Percentiles rank a stretch among this genome's conserved stretches.
phyloP scores from a whole-genome alignment of 1,284 basidiomycete species.

The Cryptococcus sp. region DNA sequence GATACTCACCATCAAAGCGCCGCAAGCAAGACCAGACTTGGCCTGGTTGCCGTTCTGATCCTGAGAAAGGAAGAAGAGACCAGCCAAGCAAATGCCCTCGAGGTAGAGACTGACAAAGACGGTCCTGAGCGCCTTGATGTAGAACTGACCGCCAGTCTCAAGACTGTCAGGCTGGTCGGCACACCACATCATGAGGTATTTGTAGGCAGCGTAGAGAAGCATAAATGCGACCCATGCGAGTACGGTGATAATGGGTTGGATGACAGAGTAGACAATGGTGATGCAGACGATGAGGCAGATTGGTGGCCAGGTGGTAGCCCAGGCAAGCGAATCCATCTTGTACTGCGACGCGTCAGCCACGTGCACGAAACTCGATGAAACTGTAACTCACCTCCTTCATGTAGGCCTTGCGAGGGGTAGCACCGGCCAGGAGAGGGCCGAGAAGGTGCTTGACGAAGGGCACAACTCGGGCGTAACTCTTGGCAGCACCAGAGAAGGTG shows the following conservation, averaged over 20 bases:
- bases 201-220: slow-evolving; percentile 51
- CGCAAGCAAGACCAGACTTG: slow-evolving; percentile 46
- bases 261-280: slow-evolving; percentile 52
- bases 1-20: slow-evolving; percentile 46
- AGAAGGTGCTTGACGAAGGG: slow-evolving; percentile 79
- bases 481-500: slow-evolving; percentile 69
- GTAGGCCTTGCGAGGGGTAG: slow-evolving; percentile 71
- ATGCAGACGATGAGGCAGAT: slow-evolving; percentile 46
- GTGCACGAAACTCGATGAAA: neutral
- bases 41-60: slow-evolving; percentile 36
- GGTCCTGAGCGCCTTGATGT: slow-evolving; percentile 51
- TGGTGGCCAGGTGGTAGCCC: slow-evolving; percentile 47
- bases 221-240: slow-evolving; percentile 43
- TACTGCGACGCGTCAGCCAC: slow-evolving; percentile 18
- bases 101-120: slow-evolving; percentile 52
- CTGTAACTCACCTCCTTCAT: slow-evolving; percentile 31
- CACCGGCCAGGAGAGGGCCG: slow-evolving; percentile 78
- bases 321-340: slow-evolving; percentile 42
- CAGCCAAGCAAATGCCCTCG: slow-evolving; percentile 48
- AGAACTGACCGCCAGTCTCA: slow-evolving; percentile 53
- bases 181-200: slow-evolving; percentile 52
- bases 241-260: slow-evolving; percentile 51
- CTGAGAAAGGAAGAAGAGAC: slow-evolving; percentile 50
- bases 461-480: slow-evolving; percentile 76
- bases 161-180: slow-evolving; percentile 48